Evolutionary conservation across 129 eudicot species (phyloP), one percentile per base, ranked within the genome.

Genomic region (Artemisia tridentata): DNA sequence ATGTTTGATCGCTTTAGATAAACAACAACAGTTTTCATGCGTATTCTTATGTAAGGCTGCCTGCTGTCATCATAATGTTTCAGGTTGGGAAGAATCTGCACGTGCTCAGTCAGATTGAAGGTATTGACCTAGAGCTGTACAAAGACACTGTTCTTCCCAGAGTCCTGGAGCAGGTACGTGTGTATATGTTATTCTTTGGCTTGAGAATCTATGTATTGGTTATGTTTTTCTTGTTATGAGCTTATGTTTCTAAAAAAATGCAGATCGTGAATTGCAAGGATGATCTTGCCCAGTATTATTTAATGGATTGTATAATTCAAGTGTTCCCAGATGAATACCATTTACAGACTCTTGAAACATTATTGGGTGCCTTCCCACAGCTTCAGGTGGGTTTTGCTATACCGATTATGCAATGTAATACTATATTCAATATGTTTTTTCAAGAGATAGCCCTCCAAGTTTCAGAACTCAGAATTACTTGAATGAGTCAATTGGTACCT

Each of bases 211-310:
- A 48, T 62, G 49, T 57, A 58, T 34, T 74, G 10, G 12, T 55
- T 34, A 38, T 38, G 23, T 45, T 68, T 48, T 60, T 65, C 56
- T 77, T 72, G 34, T 72, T 65, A 59, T 72, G 58, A 65, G 61
- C 29, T 63, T 54, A 61, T 63, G 60, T 63, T 73, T 54, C 34
- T 50, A 13, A 68, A 8, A 57, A 51, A 47, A 77, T 79, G 62
- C 82, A 92, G 98, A 90, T 92, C 71, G 98, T 92, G 77, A 92
- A 92, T 81, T 92, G 98, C 85, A 92, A 92, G 72, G 98, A 92
- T 80, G 98, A 92, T 80, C 81, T 92, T 49, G 98, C 98, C 4
- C 98, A 92, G 57, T 88, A 79, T 67, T 92, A 92, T 79, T 82
- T 92, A 83, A 92, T 92, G 98, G 98, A 92, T 73, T 92, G 98